A percentile compares a stretch with the other conserved stretches of the same genome.
These are phyloP conservation scores for Aspergillus awamori DNA, from an alignment of 2,329 filamentous ascomycete genomes.

Conservation along the genomic window DNA sequence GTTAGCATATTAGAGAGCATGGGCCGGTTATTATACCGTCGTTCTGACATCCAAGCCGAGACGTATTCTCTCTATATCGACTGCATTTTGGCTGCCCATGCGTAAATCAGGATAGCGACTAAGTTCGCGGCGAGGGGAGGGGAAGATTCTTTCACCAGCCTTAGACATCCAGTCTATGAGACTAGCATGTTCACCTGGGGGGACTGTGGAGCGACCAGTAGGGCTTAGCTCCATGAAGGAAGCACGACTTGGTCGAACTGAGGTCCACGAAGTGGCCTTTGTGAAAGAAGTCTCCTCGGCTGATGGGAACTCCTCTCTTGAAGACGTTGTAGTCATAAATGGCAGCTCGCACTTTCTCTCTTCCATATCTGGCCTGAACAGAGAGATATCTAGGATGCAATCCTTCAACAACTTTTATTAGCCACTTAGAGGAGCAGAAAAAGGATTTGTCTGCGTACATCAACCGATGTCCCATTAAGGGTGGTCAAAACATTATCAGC, in stretches of 20 bases:
- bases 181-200: conserved; percentile 37
- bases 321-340: conserved; percentile 19
- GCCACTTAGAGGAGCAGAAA: background rate
- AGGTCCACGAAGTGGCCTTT: conserved; percentile 20
- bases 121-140: conserved; percentile 33
- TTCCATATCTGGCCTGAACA: conserved; percentile 36
- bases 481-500: conserved; percentile 40
- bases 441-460: conserved; percentile 30
- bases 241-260: conserved; percentile 18
- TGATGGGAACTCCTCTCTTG: conserved; percentile 19
- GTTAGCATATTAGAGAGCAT: background rate
- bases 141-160: conserved; percentile 32
- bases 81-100: conserved; percentile 46
- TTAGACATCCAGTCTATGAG: conserved; percentile 37
- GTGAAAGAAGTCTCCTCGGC: conserved; percentile 20
- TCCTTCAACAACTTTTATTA: conserved; percentile 24
- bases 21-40: conserved; percentile 57
- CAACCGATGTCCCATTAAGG: conserved; percentile 40
- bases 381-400: conserved; percentile 34
- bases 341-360: conserved; percentile 15
- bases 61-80: conserved; percentile 49
- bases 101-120: conserved; percentile 33
- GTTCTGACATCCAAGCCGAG: conserved; percentile 73
- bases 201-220: conserved; percentile 45
- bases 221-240: conserved; percentile 41